These are phyloP conservation scores for Cercospora beticola DNA, from an alignment of 2,329 filamentous ascomycete genomes.

Conservation along the genomic window DNA sequence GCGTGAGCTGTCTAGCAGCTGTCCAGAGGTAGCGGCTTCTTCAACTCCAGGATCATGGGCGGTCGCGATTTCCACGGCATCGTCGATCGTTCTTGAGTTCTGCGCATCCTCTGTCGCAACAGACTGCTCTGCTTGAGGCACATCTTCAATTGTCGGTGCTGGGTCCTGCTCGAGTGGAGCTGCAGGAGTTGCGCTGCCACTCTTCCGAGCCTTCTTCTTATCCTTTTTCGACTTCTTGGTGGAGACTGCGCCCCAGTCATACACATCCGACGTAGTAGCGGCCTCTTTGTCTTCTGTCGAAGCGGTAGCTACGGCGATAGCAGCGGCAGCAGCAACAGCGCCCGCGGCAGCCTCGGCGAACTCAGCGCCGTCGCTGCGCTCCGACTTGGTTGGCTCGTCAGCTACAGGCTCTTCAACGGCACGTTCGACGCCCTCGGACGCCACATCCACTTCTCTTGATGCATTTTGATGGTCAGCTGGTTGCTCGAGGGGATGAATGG, in stretches of 20 bases:
- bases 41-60: neutral
- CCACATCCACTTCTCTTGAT: neutral
- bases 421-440: neutral
- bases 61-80: neutral
- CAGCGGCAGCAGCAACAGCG: constrained; percentile 12
- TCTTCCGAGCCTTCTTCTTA: constrained; percentile 42
- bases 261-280: constrained; percentile 16
- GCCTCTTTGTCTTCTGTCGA: neutral
- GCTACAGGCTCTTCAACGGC: neutral
- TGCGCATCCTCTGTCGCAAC: neutral
- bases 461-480: neutral
- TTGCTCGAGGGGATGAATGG: neutral
- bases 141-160: neutral
- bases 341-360: constrained; percentile 16
- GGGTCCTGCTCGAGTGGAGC: constrained; percentile 10
- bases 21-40: neutral
- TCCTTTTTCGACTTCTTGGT: constrained; percentile 44
- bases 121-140: neutral
- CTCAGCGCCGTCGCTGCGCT: neutral
- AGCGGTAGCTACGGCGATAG: constrained; percentile 1
- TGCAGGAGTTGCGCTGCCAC: constrained; percentile 18
- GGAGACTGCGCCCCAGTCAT: constrained; percentile 25
- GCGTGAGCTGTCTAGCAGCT: neutral
- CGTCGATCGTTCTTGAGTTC: neutral
- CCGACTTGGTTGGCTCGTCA: neutral